phyloP scores from a whole-genome alignment of 2,329 filamentous ascomycete species.

The Alternaria metachromatica region DNA sequence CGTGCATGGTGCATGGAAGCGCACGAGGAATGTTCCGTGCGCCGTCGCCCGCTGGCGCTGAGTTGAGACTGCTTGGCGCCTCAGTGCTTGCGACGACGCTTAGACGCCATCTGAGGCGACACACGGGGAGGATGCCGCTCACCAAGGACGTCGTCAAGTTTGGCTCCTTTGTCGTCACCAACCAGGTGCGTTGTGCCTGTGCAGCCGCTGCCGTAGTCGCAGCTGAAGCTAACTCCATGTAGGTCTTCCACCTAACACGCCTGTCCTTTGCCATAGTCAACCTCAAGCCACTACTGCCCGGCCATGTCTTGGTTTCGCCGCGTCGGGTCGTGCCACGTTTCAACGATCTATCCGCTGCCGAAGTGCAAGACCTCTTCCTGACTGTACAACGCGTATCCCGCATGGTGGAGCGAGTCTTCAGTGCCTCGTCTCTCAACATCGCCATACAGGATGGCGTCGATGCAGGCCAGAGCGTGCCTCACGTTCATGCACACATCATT shows the following conservation, averaged over 20 bases:
- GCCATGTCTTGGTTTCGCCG: slow-evolving; percentile 91
- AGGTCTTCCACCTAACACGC: slow-evolving; percentile 87
- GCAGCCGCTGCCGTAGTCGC: neutral
- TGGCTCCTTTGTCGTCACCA: slow-evolving; percentile 54
- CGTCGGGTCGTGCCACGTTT: slow-evolving; percentile 72
- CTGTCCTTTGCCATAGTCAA: slow-evolving; percentile 91
- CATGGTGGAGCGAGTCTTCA: slow-evolving; percentile 70
- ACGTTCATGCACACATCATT: slow-evolving; percentile 93
- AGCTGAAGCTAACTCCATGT: neutral
- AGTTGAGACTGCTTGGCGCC: slow-evolving; percentile 2
- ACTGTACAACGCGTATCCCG: slow-evolving; percentile 82
- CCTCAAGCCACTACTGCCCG: slow-evolving; percentile 90
- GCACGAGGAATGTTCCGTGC: slow-evolving; percentile 18
- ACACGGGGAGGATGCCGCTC: slow-evolving; percentile 41
- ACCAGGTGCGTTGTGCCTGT: slow-evolving; percentile 44
- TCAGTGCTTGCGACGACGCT: slow-evolving; percentile 8
- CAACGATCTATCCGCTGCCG: slow-evolving; percentile 72
- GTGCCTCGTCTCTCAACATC: slow-evolving; percentile 83
- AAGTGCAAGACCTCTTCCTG: slow-evolving; percentile 85
- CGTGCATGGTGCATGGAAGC: slow-evolving; percentile 13
- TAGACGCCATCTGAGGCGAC: neutral
- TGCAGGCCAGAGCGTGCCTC: slow-evolving; percentile 91
- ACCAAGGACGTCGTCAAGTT: slow-evolving; percentile 52
- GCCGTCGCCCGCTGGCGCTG: slow-evolving; percentile 9
- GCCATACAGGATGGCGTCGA: slow-evolving; percentile 92